phyloP scores from a whole-genome alignment of 2,329 filamentous ascomycete species.

The Blastomyces emzantsi region DNA sequence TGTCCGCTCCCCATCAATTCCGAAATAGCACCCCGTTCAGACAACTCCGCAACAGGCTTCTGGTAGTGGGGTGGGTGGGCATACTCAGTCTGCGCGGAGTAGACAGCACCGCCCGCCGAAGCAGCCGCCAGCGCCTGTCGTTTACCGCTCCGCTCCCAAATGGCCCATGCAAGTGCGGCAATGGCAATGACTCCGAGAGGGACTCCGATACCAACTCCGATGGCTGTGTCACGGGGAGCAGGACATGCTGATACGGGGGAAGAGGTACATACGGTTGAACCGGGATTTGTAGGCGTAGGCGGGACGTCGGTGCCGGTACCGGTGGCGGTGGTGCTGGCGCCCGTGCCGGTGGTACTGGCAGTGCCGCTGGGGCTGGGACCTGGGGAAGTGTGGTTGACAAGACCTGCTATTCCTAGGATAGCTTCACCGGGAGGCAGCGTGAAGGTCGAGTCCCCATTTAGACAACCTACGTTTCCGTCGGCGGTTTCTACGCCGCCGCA shows the following conservation, averaged over 20 bases:
- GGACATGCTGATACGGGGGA: not conserved
- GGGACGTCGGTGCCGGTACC: not conserved
- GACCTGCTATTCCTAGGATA: slow-evolving; percentile 18
- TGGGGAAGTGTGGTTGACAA: slow-evolving; percentile 15
- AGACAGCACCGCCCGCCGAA: not conserved
- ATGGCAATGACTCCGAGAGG: slow-evolving; percentile 25
- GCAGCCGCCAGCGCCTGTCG: not conserved
- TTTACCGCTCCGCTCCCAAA: slow-evolving; percentile 21
- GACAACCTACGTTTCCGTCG: slow-evolving; percentile 15
- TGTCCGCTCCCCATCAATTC: not conserved
- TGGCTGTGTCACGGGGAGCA: slow-evolving; percentile 18
- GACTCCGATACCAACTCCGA: slow-evolving; percentile 26
- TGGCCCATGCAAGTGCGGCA: slow-evolving; percentile 22
- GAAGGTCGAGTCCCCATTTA: slow-evolving; percentile 20
- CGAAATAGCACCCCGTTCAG: not conserved
- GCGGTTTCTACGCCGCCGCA: slow-evolving; percentile 20
- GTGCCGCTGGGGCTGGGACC: not conserved
- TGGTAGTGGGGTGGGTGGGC: not conserved
- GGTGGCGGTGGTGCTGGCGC: too few relatives aligned
- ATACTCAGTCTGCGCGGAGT: not conserved
- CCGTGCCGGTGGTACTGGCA: too few relatives aligned
- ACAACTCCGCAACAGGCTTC: not conserved
- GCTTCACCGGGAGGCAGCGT: slow-evolving; percentile 19
- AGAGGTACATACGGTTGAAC: not conserved
- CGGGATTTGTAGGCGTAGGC: not conserved